A percentile compares a stretch with the other conserved stretches of the same genome.
Evolutionary conservation across 768 basidiomycete species (phyloP).

Genomic region (Gloeostereum incarnatum): DNA sequence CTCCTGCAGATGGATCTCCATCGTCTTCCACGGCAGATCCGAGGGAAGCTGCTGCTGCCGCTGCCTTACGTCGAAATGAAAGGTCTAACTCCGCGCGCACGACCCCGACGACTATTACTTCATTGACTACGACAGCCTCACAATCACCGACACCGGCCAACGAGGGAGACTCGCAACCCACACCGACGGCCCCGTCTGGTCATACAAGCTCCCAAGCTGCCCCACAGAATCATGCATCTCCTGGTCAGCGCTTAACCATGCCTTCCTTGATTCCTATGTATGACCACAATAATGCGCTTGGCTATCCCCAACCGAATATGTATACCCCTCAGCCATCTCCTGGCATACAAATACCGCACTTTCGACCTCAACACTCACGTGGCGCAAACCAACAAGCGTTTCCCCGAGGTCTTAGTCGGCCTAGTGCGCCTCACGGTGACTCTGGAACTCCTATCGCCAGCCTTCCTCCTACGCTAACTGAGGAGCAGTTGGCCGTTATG

Average conservation of each 20-base stretch:
- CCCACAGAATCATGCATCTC: no score
- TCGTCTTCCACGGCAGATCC: conserved; percentile 16
- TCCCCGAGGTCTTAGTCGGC: no score
- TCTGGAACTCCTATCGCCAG: conserved; percentile 14
- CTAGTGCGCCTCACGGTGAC: no score
- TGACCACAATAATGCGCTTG: no score
- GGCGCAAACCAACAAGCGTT: no score
- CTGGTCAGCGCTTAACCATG: conserved; percentile 3
- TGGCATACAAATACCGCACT: no score
- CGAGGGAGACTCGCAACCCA: no score
- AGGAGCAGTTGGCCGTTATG: conserved; percentile 55
- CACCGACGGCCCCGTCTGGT: no score
- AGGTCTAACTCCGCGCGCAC: conserved; percentile 7
- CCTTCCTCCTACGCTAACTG: conserved; percentile 40
- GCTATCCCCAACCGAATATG: no score
- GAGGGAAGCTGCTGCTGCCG: conserved; percentile 52
- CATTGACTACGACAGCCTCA: conserved; percentile 2
- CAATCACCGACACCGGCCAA: conserved; percentile 6
- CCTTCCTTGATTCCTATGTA: conserved; percentile 30
- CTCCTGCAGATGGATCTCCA: conserved; percentile 2
- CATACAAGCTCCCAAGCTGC: no score
- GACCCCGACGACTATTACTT: conserved; percentile 2
- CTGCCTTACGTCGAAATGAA: conserved; percentile 49
- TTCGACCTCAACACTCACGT: no score
- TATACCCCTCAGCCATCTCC: no score